phyloP scores from a whole-genome alignment of 192 early-diverging fungal genomes.

The Coemansia sp. region DNA sequence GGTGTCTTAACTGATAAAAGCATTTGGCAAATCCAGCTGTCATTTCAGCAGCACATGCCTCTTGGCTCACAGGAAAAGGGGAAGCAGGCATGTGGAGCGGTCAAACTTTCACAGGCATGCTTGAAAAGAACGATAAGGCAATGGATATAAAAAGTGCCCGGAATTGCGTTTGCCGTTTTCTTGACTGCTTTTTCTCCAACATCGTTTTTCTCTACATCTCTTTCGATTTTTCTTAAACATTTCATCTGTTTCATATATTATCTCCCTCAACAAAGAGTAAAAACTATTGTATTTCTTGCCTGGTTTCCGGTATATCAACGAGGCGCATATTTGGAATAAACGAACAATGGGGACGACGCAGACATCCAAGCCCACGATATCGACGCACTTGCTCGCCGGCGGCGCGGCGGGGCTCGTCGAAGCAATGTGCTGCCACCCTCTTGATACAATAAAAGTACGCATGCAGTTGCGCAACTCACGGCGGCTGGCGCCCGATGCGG shows the following conservation, averaged over 20 bases:
- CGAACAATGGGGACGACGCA: constrained; percentile 7
- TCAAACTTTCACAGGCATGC: not conserved
- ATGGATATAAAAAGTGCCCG: constrained; percentile 1
- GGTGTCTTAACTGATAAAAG: not conserved
- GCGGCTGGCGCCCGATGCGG: constrained; percentile 12
- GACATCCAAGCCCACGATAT: constrained; percentile 59
- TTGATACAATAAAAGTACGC: constrained; percentile 98
- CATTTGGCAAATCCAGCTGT: not conserved
- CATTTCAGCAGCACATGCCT: not conserved
- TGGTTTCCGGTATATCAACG: not conserved
- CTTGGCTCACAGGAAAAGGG: too few species aligned
- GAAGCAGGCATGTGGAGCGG: not conserved
- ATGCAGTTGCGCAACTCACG: constrained; percentile 83
- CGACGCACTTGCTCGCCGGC: constrained; percentile 82
- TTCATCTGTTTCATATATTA: not conserved
- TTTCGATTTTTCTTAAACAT: not conserved
- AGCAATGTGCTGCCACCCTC: constrained; percentile 85
- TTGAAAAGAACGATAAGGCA: not conserved
- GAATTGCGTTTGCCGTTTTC: not conserved
- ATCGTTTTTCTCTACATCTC: not conserved
- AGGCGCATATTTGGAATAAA: not conserved
- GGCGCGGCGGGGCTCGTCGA: constrained; percentile 91
- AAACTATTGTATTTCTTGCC: not conserved
- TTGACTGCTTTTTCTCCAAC: not conserved
- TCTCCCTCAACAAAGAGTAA: not conserved